Base-by-base conservation (phyloP, 2,329 filamentous ascomycete genomes). In the Aureobasidium sp. region DNA sequence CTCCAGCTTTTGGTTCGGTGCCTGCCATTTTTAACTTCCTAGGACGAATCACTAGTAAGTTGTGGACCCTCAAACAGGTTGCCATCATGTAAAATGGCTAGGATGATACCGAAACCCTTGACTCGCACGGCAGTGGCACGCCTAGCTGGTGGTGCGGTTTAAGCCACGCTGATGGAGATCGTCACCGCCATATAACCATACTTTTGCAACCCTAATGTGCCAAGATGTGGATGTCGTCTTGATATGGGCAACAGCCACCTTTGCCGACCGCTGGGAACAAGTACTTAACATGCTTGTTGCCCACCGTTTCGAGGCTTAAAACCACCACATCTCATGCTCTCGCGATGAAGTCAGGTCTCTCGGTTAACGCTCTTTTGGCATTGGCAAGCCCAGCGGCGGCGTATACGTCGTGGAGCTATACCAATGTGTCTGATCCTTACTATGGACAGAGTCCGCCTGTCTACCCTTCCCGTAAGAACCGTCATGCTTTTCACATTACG, bases 361-460 rank as follows among this genome's bases (percentile, higher is more conserved):
- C 37, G 1, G 29, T 52, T 36, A 51, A 61, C 10, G 47, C 57
- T 7, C 29, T 61, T 5, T 26, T 61, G n/a, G 57, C 37, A 26
- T 36, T 61, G 36, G 47, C 57, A 13, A 17, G 29, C 29, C 47
- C 46, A 12, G 57, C 47, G 36, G 52, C 52, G 9, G 61, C 47
- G 15, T 63, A 63, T 37, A 50, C 52, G n/a, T 29, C 51, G 9
- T 63, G 26, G 61, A 57, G 51, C 46, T 63, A 63, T 39, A 65
- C 63, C 12, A 64, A 64, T 47, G 37, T 63, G 17, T 63, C 60
- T 46, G 63, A 63, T 34, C 63, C 60, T 20, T 63, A 69, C 15
- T 72, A 72, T 66, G 70, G 70, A 34, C 64, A 67, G 20, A 69
- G 67, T 34, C 66, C 68, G 32, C 65, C 70, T n/a, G 67, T 71